Percentiles rank a stretch among this genome's conserved stretches.
phyloP scores from a whole-genome alignment of 1,139 yeast species.

The Taphrina deformans region DNA sequence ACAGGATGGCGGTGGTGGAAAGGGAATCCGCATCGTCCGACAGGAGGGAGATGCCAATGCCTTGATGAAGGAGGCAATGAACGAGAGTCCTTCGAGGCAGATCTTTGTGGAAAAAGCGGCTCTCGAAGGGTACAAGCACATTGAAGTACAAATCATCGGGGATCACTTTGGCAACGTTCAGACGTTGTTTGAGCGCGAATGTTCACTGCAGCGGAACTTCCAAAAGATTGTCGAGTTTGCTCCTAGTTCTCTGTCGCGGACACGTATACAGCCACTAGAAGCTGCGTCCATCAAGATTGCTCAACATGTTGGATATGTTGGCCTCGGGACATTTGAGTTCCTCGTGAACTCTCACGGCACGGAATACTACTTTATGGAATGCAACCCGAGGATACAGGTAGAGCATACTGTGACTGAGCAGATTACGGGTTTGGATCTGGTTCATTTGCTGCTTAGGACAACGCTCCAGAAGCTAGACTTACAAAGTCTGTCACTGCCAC shows the following conservation, averaged over 20 bases:
- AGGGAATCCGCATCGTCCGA: constrained; percentile 91
- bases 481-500: constrained; percentile 84
- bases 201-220: constrained; percentile 94
- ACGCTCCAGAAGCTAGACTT: constrained; percentile 48
- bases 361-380: constrained; percentile 91
- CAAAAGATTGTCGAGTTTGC: constrained; percentile 96
- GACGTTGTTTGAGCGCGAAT: constrained; percentile 95
- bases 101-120: constrained; percentile 70
- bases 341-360: constrained; percentile 74
- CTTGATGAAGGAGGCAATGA: constrained; percentile 35
- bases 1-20: constrained; percentile 99
- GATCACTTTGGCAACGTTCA: constrained; percentile 90
- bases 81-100: constrained; percentile 81
- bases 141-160: constrained; percentile 94
- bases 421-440: constrained; percentile 91
- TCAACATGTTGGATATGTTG: constrained; percentile 72
- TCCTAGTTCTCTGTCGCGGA: constrained; percentile 64
- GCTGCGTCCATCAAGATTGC: constrained; percentile 82
- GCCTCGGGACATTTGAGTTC: constrained; percentile 97
- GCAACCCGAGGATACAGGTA: constrained; percentile 93
- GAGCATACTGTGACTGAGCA: constrained; percentile 96
- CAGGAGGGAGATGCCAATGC: constrained; percentile 67
- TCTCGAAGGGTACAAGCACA: constrained; percentile 94
- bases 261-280: constrained; percentile 67
- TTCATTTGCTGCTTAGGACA: constrained; percentile 80